Percentiles rank a stretch among this genome's conserved stretches.
phyloP scores from a whole-genome alignment of 306 rosid species.

The Trifolium dubium region DNA sequence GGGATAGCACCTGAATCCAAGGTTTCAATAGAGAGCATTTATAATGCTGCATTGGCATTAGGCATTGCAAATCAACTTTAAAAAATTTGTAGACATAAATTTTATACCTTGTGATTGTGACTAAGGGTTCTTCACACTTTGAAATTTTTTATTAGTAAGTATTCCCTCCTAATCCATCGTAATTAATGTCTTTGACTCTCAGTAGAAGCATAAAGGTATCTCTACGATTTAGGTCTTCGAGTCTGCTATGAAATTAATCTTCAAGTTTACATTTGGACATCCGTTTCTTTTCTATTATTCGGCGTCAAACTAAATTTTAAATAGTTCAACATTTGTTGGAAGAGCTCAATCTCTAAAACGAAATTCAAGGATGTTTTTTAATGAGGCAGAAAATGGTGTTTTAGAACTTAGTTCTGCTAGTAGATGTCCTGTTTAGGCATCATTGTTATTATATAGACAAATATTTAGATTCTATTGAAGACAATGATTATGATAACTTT shows the following conservation, averaged over 20 bases:
- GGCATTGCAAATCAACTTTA: constrained; percentile 90
- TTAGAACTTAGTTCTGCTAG: constrained; percentile 74
- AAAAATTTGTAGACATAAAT: too few relatives aligned
- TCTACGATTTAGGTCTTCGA: background rate
- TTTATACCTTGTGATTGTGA: too few relatives aligned
- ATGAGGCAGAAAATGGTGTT: constrained; percentile 90
- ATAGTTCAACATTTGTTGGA: too few relatives aligned
- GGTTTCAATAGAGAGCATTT: constrained; percentile 75
- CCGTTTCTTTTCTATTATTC: too few relatives aligned
- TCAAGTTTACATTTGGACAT: too few relatives aligned
- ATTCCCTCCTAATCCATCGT: background rate
- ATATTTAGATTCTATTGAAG: constrained; percentile 87
- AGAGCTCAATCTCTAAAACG: too few relatives aligned
- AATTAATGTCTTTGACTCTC: background rate
- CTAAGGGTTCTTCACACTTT: too few relatives aligned
- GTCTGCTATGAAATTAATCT: too few relatives aligned
- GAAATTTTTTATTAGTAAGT: too few relatives aligned
- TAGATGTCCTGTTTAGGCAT: constrained; percentile 93
- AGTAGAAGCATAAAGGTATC: too few relatives aligned
- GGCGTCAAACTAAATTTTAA: too few relatives aligned
- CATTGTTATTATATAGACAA: constrained; percentile 74
- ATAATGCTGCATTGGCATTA: constrained; percentile 90
- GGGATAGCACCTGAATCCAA: constrained; percentile 76
- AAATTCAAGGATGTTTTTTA: constrained; percentile 86
- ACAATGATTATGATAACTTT: constrained; percentile 86